Evolutionary conservation across 495 filamentous ascomycete species (phyloP).

Genomic region (Aspergillus sclerotioniger): DNA sequence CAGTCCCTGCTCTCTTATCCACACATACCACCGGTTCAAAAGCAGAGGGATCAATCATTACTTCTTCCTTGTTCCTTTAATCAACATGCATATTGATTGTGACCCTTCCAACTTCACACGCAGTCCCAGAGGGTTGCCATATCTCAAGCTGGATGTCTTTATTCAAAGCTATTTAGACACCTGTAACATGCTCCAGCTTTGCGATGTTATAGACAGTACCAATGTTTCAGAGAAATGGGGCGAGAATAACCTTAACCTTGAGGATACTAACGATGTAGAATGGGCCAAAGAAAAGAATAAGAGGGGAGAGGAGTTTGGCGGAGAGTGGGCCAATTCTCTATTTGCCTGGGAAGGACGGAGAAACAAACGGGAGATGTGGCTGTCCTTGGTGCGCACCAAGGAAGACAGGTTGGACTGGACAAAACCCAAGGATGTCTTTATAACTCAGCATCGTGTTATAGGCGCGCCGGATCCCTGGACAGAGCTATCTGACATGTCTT

Average conservation of each 20-base stretch:
- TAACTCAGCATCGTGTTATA: slow-evolving; percentile 29
- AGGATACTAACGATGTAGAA: slow-evolving; percentile 33
- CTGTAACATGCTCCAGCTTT: slow-evolving; percentile 30
- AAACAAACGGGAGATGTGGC: slow-evolving; percentile 28
- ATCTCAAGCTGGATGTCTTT: slow-evolving; percentile 32
- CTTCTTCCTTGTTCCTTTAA: slow-evolving; percentile 32
- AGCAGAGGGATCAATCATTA: slow-evolving; percentile 30
- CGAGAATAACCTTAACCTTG: slow-evolving; percentile 29
- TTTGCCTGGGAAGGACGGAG: slow-evolving; percentile 27
- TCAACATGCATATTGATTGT: slow-evolving; percentile 30
- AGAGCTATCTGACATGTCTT: slow-evolving; percentile 16
- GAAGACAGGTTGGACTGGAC: slow-evolving; percentile 29
- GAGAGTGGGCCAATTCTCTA: slow-evolving; percentile 21
- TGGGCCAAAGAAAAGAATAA: slow-evolving; percentile 32
- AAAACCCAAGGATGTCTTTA: slow-evolving; percentile 26
- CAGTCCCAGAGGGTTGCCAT: slow-evolving; percentile 35
- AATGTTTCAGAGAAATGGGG: slow-evolving; percentile 41
- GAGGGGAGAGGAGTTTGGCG: slow-evolving; percentile 22
- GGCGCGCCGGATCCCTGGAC: slow-evolving; percentile 31
- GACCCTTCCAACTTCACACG: slow-evolving; percentile 29
- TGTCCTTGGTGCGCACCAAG: slow-evolving; percentile 26
- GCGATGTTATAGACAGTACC: slow-evolving; percentile 37
- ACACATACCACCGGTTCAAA: slow-evolving; percentile 36
- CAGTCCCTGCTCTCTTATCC: slow-evolving; percentile 29
- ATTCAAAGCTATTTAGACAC: slow-evolving; percentile 38